These are phyloP conservation scores for Thelonectria olida DNA, from an alignment of 2,329 filamentous ascomycete genomes.

Conservation along the genomic window DNA sequence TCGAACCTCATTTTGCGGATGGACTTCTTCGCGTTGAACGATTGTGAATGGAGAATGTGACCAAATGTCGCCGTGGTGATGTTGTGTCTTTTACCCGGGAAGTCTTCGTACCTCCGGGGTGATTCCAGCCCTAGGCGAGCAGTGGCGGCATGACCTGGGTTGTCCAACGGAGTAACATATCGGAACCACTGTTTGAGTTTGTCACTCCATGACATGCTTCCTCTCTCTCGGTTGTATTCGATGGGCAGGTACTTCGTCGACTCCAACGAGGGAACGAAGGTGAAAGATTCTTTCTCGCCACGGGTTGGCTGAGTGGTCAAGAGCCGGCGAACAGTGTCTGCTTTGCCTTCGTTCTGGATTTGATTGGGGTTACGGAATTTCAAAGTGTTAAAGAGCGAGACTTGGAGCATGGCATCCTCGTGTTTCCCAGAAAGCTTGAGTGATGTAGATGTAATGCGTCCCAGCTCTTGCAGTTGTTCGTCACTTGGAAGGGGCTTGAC, in stretches of 20 bases:
- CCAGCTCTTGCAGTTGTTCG: conserved; percentile 42
- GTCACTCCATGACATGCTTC: conserved; percentile 48
- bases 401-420: conserved; percentile 39
- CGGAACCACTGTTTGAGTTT: conserved; percentile 45
- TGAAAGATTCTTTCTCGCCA: conserved; percentile 19
- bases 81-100: conserved; percentile 5
- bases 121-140: not conserved
- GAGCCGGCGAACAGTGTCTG: conserved; percentile 57
- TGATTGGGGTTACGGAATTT: not conserved
- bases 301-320: conserved; percentile 44
- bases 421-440: conserved; percentile 32
- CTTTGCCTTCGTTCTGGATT: conserved; percentile 48
- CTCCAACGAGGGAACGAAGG: conserved; percentile 30
- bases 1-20: conserved; percentile 20
- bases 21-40: not conserved
- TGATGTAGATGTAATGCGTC: conserved; percentile 45
- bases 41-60: conserved; percentile 54
- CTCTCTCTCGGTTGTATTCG: conserved; percentile 41
- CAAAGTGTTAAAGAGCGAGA: conserved; percentile 55
- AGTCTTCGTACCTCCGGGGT: too few relatives aligned
- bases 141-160: not conserved
- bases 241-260: conserved; percentile 25
- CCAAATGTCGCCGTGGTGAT: conserved; percentile 59
- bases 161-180: conserved; percentile 34
- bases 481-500: conserved; percentile 26